Conservation (phyloP, 2,329 filamentous ascomycete genomes). For the Metarhizium sp. region DNA sequence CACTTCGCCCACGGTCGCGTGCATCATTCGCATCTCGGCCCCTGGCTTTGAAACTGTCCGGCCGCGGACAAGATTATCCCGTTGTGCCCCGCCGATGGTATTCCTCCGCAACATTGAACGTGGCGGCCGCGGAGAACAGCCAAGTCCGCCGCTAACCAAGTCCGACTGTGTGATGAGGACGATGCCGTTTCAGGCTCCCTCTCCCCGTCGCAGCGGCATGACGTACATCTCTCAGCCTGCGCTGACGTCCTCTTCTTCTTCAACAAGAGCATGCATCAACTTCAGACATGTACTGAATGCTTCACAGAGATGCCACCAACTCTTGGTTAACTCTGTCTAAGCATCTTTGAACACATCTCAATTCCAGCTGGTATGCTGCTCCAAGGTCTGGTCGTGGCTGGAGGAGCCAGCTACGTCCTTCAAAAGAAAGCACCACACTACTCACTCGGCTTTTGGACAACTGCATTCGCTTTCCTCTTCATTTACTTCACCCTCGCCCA, state of each 20-base stretch:
- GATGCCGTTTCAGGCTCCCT: too few relatives aligned
- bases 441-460: not conserved
- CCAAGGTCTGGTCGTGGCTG: not conserved
- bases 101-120: not conserved
- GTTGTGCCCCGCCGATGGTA: not conserved
- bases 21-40: too few relatives aligned
- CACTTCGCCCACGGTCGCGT: too few relatives aligned
- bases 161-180: too few relatives aligned
- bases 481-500: conserved; percentile 6
- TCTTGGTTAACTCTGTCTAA: too few relatives aligned
- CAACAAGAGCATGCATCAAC: too few relatives aligned
- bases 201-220: too few relatives aligned
- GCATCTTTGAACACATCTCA: too few relatives aligned
- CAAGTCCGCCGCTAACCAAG: not conserved
- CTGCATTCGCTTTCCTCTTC: not conserved
- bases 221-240: too few relatives aligned
- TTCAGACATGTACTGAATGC: too few relatives aligned
- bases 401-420: not conserved
- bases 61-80: not conserved
- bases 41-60: not conserved
- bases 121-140: not conserved
- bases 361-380: not conserved
- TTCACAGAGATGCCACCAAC: too few relatives aligned
- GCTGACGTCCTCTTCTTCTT: too few relatives aligned
- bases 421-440: not conserved